Conservation (phyloP, 441 rosid species). For the Adansonia grandidieri region DNA sequence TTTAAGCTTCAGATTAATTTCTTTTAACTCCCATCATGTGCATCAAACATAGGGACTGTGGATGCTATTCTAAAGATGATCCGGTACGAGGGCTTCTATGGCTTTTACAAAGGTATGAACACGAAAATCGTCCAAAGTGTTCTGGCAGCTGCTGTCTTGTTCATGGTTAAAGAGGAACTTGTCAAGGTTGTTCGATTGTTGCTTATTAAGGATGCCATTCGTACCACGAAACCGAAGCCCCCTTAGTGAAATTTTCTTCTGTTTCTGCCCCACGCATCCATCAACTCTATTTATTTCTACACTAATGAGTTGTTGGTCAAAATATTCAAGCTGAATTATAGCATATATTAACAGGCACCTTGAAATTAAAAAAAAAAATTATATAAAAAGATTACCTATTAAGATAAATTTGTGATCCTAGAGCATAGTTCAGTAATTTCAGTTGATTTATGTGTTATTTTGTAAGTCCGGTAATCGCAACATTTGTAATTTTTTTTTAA, state of each 20-base stretch:
- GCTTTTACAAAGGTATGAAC: conserved; percentile 95
- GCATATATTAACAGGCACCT: not conserved
- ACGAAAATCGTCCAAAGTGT: conserved; percentile 89
- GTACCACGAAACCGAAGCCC: conserved; percentile 42
- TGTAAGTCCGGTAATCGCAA: too few species aligned
- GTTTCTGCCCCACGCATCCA: not conserved
- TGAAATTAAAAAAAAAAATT: not conserved
- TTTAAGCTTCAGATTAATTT: not conserved
- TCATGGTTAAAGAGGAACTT: conserved; percentile 91
- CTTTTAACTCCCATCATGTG: not conserved
- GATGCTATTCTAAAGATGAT: conserved; percentile 93
- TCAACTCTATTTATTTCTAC: conserved; percentile 5
- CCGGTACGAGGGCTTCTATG: conserved; percentile 69
- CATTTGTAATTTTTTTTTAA: too few species aligned
- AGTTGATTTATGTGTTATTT: too few species aligned
- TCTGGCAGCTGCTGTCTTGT: conserved; percentile 85
- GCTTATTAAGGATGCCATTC: conserved; percentile 43
- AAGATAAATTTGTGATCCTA: not conserved
- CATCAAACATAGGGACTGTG: conserved; percentile 56
- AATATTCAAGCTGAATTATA: not conserved
- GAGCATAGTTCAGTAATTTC: too few species aligned
- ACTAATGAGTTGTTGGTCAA: not conserved
- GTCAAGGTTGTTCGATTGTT: conserved; percentile 65
- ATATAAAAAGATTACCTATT: not conserved
- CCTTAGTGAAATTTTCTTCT: conserved; percentile 29